These are phyloP conservation scores for Mycena rosella DNA, from an alignment of 768 basidiomycete genomes.

Conservation along the genomic window DNA sequence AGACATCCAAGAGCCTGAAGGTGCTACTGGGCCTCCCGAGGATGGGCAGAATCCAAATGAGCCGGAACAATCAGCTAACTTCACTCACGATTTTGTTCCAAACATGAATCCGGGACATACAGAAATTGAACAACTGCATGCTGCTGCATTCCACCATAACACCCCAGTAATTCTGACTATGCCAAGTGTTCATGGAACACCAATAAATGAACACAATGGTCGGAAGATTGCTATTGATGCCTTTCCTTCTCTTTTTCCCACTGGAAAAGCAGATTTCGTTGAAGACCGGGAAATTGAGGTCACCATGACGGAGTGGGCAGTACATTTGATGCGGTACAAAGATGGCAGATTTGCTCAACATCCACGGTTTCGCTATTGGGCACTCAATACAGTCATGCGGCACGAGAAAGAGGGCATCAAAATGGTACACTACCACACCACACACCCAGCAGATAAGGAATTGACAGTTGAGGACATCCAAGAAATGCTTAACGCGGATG, in stretches of 20 bases:
- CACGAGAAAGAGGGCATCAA: constrained; percentile 1
- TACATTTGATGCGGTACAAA: constrained; percentile 34
- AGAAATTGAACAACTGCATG: constrained; percentile 35
- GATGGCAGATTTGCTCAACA: constrained; percentile 41
- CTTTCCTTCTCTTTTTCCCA: constrained; percentile 43
- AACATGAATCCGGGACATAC: constrained; percentile 17
- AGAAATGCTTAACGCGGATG: no score
- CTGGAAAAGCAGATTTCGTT: constrained; percentile 37
- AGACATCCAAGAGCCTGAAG: neutral
- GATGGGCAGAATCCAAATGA: constrained; percentile 1
- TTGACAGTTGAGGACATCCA: no score
- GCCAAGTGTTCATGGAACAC: constrained; percentile 28
- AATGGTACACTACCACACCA: no score
- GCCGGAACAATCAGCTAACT: constrained; percentile 7
- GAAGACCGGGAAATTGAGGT: constrained; percentile 15
- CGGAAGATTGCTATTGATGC: no score
- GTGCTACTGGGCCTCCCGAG: constrained; percentile 11
- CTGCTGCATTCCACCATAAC: constrained; percentile 23
- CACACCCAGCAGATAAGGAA: no score
- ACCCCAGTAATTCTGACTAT: constrained; percentile 25
- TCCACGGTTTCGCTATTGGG: constrained; percentile 38
- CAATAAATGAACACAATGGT: constrained; percentile 34
- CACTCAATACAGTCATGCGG: constrained; percentile 36
- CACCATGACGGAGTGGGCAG: constrained; percentile 34
- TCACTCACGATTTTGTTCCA: constrained; percentile 26